Conservation (phyloP, 768 basidiomycete species). For the Auriscalpium vulgare region DNA sequence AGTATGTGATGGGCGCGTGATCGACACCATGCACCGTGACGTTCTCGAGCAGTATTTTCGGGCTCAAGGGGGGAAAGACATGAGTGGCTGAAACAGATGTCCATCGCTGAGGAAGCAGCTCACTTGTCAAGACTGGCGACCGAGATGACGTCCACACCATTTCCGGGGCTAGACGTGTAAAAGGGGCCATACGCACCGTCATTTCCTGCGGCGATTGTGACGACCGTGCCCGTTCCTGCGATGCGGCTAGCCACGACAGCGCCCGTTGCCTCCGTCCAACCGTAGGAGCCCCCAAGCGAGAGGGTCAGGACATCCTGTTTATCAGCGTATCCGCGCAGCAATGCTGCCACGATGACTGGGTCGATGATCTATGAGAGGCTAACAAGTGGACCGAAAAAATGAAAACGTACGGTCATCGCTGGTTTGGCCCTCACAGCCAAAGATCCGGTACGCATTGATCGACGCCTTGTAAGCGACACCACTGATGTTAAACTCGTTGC, state of each 20-base stretch:
- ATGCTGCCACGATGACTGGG: slow-evolving; percentile 40
- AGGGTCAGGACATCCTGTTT: slow-evolving; percentile 57
- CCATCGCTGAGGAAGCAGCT: not conserved
- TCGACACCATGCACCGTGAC: slow-evolving; percentile 42
- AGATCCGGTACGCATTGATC: slow-evolving; percentile 48
- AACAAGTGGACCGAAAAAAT: not conserved
- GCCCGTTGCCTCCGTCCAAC: slow-evolving; percentile 52
- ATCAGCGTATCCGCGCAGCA: slow-evolving; percentile 42
- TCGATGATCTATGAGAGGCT: slow-evolving; percentile 17
- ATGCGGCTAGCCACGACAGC: slow-evolving; percentile 54
- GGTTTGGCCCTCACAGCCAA: slow-evolving; percentile 47
- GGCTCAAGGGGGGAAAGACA: slow-evolving; percentile 21
- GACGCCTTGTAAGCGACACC: slow-evolving; percentile 62
- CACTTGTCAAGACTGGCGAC: slow-evolving; percentile 46
- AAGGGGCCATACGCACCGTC: slow-evolving; percentile 50
- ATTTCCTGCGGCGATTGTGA: slow-evolving; percentile 55
- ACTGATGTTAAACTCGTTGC: slow-evolving; percentile 55
- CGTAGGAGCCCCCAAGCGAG: slow-evolving; percentile 54
- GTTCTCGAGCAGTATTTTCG: slow-evolving; percentile 48
- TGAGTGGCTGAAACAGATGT: no score
- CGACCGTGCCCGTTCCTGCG: slow-evolving; percentile 46
- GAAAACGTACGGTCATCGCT: slow-evolving; percentile 40
- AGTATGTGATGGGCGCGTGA: slow-evolving; percentile 48
- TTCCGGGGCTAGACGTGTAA: slow-evolving; percentile 47
- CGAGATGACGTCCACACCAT: slow-evolving; percentile 49